These are phyloP conservation scores for Xanthoparmelia taractica DNA, from an alignment of 495 filamentous ascomycete species.

Conservation along the genomic window DNA sequence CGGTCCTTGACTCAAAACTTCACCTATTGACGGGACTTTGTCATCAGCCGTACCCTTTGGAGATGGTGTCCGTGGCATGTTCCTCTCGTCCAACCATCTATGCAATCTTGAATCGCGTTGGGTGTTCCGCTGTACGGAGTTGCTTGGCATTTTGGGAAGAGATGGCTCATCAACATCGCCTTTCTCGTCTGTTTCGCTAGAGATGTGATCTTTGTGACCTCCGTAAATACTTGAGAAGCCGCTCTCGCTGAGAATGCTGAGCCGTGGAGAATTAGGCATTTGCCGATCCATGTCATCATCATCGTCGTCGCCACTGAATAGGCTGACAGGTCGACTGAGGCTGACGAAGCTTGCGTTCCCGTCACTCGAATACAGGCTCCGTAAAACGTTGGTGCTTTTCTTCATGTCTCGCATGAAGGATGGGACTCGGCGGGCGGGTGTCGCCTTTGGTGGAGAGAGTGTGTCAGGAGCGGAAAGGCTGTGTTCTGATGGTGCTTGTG, in stretches of 20 bases:
- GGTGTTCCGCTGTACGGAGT: not conserved
- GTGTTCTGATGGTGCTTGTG: constrained; percentile 6
- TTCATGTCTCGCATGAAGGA: constrained; percentile 59
- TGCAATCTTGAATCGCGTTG: constrained; percentile 20
- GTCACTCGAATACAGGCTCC: constrained; percentile 52
- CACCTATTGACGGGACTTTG: constrained; percentile 19
- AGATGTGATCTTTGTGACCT: constrained; percentile 9
- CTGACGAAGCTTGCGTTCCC: constrained; percentile 37
- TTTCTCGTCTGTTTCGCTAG: not conserved
- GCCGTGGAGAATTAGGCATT: constrained; percentile 49
- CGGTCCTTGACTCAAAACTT: constrained; percentile 17
- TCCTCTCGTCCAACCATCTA: constrained; percentile 20
- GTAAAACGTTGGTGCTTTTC: constrained; percentile 55
- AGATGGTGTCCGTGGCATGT: constrained; percentile 13
- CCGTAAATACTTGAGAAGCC: constrained; percentile 64
- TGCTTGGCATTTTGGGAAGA: not conserved
- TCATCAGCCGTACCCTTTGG: constrained; percentile 4
- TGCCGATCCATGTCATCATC: constrained; percentile 30
- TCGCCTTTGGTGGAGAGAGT: constrained; percentile 19
- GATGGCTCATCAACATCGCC: not conserved
- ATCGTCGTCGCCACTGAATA: constrained; percentile 32
- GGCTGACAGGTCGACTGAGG: constrained; percentile 19
- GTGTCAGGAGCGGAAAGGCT: not conserved
- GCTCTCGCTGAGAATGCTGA: constrained; percentile 74
- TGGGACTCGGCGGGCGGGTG: constrained; percentile 45